Conservation (phyloP, 192 early-diverging fungal species). For the Backusella parvicylindrica region DNA sequence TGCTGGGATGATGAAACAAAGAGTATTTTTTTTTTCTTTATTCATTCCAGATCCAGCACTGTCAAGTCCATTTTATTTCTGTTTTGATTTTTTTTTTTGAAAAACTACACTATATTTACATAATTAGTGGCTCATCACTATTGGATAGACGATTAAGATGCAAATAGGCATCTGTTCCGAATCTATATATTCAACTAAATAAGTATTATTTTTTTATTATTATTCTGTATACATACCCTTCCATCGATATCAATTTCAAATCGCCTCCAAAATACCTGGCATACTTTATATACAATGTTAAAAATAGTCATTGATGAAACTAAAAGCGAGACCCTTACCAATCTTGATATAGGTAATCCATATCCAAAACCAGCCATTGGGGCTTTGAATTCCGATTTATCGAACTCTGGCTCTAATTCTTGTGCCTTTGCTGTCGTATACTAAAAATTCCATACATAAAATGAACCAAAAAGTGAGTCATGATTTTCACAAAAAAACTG, state of each 20-base stretch:
- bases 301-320: neutral
- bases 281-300: conserved; percentile 48
- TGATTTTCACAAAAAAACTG: neutral
- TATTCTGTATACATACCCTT: conserved; percentile 78
- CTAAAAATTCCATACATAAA: too few species aligned
- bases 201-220: neutral
- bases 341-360: conserved; percentile 81
- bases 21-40: too few species aligned
- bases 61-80: too few species aligned
- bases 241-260: conserved; percentile 90
- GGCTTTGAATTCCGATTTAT: conserved; percentile 74
- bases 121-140: conserved; percentile 80
- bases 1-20: too few species aligned
- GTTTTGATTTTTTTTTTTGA: too few species aligned
- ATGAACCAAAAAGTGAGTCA: too few species aligned
- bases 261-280: conserved; percentile 97
- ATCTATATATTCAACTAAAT: conserved; percentile 39
- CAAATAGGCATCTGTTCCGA: conserved; percentile 94
- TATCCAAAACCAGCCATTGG: conserved; percentile 90
- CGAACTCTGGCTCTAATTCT: conserved; percentile 65
- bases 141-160: conserved; percentile 88
- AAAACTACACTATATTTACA: too few species aligned
- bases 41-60: too few species aligned
- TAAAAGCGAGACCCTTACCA: conserved; percentile 31
- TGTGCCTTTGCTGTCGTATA: conserved; percentile 76